Conservation (phyloP, 441 rosid species). For the Adansonia gregorii region DNA sequence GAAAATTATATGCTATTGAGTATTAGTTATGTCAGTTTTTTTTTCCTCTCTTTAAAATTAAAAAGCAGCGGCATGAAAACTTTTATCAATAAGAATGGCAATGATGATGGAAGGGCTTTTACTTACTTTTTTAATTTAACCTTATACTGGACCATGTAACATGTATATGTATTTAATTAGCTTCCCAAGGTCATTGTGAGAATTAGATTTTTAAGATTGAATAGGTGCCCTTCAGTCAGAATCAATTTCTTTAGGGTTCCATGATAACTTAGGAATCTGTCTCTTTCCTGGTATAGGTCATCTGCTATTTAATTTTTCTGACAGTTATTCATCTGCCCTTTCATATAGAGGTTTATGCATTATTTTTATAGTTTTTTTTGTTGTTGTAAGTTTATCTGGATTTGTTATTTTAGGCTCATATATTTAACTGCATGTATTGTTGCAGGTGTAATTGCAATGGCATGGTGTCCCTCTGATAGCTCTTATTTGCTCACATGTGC, state of each 20-base stretch:
- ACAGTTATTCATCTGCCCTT: background rate
- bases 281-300: conserved; percentile 16
- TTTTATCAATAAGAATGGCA: background rate
- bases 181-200: background rate
- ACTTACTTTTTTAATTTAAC: background rate
- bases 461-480: conserved; percentile 96
- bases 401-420: conserved; percentile 19
- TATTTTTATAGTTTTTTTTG: conserved; percentile 20
- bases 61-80: background rate
- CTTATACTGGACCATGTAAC: background rate
- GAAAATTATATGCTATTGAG: background rate
- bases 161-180: background rate
- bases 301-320: background rate
- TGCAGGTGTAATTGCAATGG: conserved; percentile 95
- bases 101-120: background rate
- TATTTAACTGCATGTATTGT: conserved; percentile 24
- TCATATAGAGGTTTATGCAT: conserved; percentile 14
- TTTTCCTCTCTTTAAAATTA: background rate
- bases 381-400: background rate
- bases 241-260: conserved; percentile 1
- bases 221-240: background rate
- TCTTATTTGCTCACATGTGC: conserved; percentile 96
- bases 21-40: background rate
- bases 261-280: conserved; percentile 1
- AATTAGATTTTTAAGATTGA: background rate